Evolutionary conservation across 805 yeast genomes (phyloP).

Genomic region (Metschnikowia chrysomelidarum): DNA sequence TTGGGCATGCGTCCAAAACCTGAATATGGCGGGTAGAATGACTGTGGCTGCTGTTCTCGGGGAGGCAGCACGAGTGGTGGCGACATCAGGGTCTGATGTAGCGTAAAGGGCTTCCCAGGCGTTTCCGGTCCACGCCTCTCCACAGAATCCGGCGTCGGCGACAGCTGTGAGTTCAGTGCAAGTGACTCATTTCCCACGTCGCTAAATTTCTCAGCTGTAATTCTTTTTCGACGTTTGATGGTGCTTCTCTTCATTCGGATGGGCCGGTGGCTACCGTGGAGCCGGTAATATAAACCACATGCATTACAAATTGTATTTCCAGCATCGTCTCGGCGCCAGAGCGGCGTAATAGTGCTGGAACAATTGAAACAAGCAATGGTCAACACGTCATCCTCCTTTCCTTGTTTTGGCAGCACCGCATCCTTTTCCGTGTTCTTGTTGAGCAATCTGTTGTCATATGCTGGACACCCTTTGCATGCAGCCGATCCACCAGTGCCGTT

Average conservation of each 20-base stretch:
- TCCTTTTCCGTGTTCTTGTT: constrained; percentile 14
- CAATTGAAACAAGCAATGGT: constrained; percentile 83
- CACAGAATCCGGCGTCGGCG: constrained; percentile 2
- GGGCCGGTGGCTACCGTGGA: constrained; percentile 79
- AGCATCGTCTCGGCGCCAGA: constrained; percentile 79
- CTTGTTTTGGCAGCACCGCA: constrained; percentile 12
- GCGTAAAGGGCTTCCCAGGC: neutral
- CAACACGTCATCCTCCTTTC: constrained; percentile 36
- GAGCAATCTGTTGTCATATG: constrained; percentile 67
- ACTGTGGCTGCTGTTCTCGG: constrained; percentile 8
- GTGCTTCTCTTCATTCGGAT: constrained; percentile 68
- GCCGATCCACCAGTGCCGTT: constrained; percentile 85
- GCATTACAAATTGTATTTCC: constrained; percentile 89
- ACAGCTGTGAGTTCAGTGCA: neutral
- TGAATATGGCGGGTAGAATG: constrained; percentile 33
- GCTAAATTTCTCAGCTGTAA: constrained; percentile 6
- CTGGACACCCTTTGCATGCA: constrained; percentile 82
- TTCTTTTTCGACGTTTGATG: constrained; percentile 71
- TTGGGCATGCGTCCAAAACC: constrained; percentile 38
- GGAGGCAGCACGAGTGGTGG: constrained; percentile 3
- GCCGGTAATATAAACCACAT: constrained; percentile 73
- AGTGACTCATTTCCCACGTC: neutral
- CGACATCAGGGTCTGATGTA: constrained; percentile 1
- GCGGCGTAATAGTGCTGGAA: constrained; percentile 79
- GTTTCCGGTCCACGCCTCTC: constrained; percentile 1